Evolutionary conservation across 371 early-diverging fungal species (phyloP).

Genomic region (Zancudomyces culisetae): DNA sequence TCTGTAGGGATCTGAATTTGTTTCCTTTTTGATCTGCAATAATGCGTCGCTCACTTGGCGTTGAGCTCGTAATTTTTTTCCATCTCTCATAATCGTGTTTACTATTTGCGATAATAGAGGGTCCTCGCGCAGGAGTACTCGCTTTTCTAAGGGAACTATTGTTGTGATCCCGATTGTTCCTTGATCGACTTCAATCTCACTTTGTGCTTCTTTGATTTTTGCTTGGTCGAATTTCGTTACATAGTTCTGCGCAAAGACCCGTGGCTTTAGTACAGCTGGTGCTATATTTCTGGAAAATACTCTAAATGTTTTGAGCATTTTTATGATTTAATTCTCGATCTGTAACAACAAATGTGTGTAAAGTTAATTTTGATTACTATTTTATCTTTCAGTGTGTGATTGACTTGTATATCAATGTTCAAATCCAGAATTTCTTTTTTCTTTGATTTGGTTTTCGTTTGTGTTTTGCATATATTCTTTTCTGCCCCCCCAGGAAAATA

Average conservation of each 20-base stretch:
- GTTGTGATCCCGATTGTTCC: conserved; percentile 9
- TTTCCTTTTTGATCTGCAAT: conserved; percentile 38
- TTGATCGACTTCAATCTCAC: conserved; percentile 8
- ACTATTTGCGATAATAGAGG: conserved; percentile 53
- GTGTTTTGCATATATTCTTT: too few species aligned
- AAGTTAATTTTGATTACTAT: too few species aligned
- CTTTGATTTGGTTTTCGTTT: too few species aligned
- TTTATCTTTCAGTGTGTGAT: too few species aligned
- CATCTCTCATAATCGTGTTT: conserved; percentile 72
- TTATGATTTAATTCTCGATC: too few species aligned
- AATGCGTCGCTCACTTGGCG: conserved; percentile 46
- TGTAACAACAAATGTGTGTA: too few species aligned
- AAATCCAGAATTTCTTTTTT: too few species aligned
- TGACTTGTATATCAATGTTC: too few species aligned
- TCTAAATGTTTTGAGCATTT: too few species aligned
- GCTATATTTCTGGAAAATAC: too few species aligned
- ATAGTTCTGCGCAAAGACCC: conserved; percentile 1
- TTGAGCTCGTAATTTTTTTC: conserved; percentile 60
- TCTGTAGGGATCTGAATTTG: conserved; percentile 40
- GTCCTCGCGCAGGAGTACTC: conserved; percentile 27
- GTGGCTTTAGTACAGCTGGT: neutral
- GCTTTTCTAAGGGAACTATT: conserved; percentile 7
- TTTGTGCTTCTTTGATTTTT: conserved; percentile 5
- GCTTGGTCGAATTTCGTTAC: conserved; percentile 12
- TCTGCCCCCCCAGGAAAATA: too few species aligned